Evolutionary conservation across 208 protist genomes (phyloP), one percentile per base, ranked within the genome.

Genomic region (Borovskyia barvae): DNA sequence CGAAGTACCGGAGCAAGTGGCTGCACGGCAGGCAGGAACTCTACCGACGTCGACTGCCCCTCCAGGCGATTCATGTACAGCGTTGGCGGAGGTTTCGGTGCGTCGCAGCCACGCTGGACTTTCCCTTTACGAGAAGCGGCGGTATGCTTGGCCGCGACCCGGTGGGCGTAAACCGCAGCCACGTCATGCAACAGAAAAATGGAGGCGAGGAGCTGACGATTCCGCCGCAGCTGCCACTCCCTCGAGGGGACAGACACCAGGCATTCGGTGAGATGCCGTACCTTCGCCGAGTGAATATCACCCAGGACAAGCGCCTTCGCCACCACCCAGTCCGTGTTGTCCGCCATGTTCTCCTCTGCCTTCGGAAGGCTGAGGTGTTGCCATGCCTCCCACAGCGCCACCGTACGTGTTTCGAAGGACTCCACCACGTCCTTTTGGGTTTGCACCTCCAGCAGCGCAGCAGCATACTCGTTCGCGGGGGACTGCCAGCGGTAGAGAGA

Each of bases 291-390:
- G 60, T 88, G 84, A 28, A 92, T 92, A 59, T 90, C 77, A 39
- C 79, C 88, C 22, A 92, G 74, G 3, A 94, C 59, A 49, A 89
- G 49, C 8, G 88, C 85, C 24, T 67, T 58, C 33, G 72, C 72
- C 25, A 87, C 74, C 2, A 72, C 35, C 80, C 76, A 90, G 55
- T 94, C 88, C 14, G 82, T 92, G 61, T 92, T 94, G 67, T 94
- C 88, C 33, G 72, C 32, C 14, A 94, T 72, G 5, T 54, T 55
- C 19, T 40, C 49, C 3, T 17, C 48, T 3, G 28, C 49, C 26
- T 28, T 37, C 22, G 32, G 40, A 39, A 24, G 19, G 46, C 39
- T 17, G 35, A 85, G 68, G 7, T 33, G 42, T 48, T 67, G 53
- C 62, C 42, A 72, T 15, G 64, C 46, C 15, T 54, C 24, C 65